Conservation (phyloP, 2,329 filamentous ascomycete genomes). For the Hirsutella minnesotensis region DNA sequence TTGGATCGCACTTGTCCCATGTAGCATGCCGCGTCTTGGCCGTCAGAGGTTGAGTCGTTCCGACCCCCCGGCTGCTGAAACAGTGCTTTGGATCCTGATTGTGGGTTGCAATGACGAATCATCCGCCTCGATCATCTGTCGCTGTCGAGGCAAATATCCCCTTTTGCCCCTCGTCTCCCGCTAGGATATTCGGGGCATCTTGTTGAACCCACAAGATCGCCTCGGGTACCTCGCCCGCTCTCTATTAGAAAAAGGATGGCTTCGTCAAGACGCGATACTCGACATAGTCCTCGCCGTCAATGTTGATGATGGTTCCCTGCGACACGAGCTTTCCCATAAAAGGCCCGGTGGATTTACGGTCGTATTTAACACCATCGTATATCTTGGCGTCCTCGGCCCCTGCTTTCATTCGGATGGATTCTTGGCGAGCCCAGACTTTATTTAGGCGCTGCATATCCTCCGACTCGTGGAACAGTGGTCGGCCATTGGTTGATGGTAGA, state of each 20-base stretch:
- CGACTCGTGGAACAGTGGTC: slow-evolving; percentile 30
- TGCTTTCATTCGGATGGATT: slow-evolving; percentile 30
- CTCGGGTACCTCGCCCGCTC: too few species aligned
- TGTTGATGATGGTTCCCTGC: slow-evolving; percentile 48
- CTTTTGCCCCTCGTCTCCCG: too few species aligned
- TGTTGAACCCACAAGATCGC: too few species aligned
- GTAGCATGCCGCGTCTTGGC: too few species aligned
- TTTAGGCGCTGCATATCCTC: slow-evolving; percentile 40
- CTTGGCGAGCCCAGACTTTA: slow-evolving; percentile 43
- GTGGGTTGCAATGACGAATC: too few species aligned
- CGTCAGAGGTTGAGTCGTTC: too few species aligned
- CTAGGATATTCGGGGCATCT: too few species aligned
- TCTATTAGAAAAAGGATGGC: slow-evolving; percentile 46
- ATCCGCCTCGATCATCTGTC: too few species aligned
- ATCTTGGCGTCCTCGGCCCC: slow-evolving; percentile 42
- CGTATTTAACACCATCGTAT: slow-evolving; percentile 48
- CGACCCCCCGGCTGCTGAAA: too few species aligned
- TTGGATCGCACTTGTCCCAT: too few species aligned
- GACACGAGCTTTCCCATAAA: slow-evolving; percentile 54
- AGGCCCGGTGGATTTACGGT: slow-evolving; percentile 47
- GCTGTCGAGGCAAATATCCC: too few species aligned
- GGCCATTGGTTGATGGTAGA: slow-evolving; percentile 13
- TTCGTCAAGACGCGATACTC: slow-evolving; percentile 55
- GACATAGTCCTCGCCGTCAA: slow-evolving; percentile 56
- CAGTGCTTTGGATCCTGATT: too few species aligned